phyloP scores from a whole-genome alignment of 2,329 filamentous ascomycete genomes.

The Mycocentrospora acerina region DNA sequence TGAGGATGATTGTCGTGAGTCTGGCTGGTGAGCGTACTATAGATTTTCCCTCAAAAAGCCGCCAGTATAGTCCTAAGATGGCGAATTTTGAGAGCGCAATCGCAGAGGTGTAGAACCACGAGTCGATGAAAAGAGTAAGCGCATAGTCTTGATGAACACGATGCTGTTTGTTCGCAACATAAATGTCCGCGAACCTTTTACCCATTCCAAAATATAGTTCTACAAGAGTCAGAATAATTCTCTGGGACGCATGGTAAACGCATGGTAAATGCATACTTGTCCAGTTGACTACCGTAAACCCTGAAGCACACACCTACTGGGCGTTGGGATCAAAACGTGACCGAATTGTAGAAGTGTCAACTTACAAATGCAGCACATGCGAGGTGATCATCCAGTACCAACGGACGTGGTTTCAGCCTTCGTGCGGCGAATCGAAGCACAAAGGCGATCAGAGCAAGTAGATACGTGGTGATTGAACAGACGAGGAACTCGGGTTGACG shows the following conservation, averaged over 20 bases:
- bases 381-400: not conserved
- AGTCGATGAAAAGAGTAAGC: constrained; percentile 2
- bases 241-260: too few species aligned
- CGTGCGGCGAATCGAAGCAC: not conserved
- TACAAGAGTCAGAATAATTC: not conserved
- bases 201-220: not conserved
- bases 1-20: not conserved
- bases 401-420: not conserved
- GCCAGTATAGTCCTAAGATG: constrained; percentile 3
- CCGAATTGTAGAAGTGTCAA: not conserved
- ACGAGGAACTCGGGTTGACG: constrained; percentile 1
- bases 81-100: constrained; percentile 3
- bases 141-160: constrained; percentile 2
- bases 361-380: constrained; percentile 3
- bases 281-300: too few species aligned
- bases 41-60: constrained; percentile 1
- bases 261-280: too few species aligned
- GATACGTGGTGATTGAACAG: constrained; percentile 1
- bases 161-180: not conserved
- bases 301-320: too few species aligned
- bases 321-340: too few species aligned
- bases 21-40: not conserved
- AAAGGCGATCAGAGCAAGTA: constrained; percentile 2
- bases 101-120: constrained; percentile 7
- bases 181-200: not conserved